Base-by-base conservation (phyloP, 805 yeast species). In the Metschnikowia santaceciliae region DNA sequence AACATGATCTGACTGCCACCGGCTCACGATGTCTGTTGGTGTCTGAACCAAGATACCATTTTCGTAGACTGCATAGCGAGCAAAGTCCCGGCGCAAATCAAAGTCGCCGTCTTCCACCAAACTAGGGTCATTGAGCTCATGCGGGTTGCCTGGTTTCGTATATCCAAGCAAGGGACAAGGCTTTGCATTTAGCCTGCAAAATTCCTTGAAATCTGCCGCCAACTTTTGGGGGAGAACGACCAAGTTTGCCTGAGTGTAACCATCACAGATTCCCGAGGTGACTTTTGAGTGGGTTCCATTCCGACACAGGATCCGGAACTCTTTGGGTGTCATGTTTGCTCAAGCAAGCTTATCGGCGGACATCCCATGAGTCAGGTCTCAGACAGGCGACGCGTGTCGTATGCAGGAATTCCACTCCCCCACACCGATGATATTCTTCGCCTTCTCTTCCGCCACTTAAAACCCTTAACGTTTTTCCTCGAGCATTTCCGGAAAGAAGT, bases 181-280 rank as follows among this genome's bases (percentile, higher is more conserved):
- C 17, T 68, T 72, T 1, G 75, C 70, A 54, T 74, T 73, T 14
- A 74, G 54, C 8, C 45, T 45, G 52, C 78, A 74, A 19, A 74
- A 57, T 34, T 65, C 63, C 3, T 50, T 53, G 48, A 74, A 73
- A 49, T 72, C 76, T 2, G 53, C 56, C 2, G 67, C 70, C 30
- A 58, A 60, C 32, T 58, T 49, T n/a, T 52, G 35, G 2, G 75
- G 77, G 4, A 74, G 56, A 14, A 71, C 66, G 22, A 73, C 49
- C 36, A 74, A 54, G 50, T 74, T 74, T 2, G 75, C 77, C 53
- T 74, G 78, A 1, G 66, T 62, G 49, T 61, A 65, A 4, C 72
- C 71, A 6, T 57, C 52, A 11, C 60, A 58, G 22, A 26, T 23
- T 3, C 59, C 59, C 1, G 59, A 52, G 3, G 64, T 60, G 22